phyloP scores from a whole-genome alignment of 2,329 filamentous ascomycete species.

The Pseudogymnoascus sp. region DNA sequence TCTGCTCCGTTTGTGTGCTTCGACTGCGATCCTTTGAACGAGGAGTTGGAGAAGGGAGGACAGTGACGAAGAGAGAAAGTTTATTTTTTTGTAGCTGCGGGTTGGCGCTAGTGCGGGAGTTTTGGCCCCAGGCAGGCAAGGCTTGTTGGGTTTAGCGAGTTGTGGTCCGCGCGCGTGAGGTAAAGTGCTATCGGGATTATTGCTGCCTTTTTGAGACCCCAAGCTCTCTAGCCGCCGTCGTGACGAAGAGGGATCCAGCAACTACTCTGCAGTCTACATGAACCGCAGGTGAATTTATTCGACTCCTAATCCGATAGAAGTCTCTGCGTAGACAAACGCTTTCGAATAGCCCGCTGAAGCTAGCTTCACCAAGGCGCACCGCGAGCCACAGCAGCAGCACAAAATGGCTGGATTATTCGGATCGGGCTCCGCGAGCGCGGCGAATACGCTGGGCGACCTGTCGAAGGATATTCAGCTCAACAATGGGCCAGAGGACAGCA shows the following conservation, averaged over 20 bases:
- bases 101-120: not conserved
- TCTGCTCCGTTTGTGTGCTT: constrained; percentile 86
- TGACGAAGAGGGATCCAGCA: not conserved
- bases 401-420: constrained; percentile 60
- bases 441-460: constrained; percentile 79
- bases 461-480: constrained; percentile 77
- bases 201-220: not conserved
- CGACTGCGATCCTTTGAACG: constrained; percentile 99
- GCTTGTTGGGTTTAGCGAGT: not conserved
- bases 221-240: not conserved
- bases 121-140: constrained; percentile 8
- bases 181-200: constrained; percentile 3
- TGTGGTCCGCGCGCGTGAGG: not conserved
- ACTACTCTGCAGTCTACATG: not conserved
- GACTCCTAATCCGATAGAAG: not conserved
- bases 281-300: not conserved
- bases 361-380: not conserved
- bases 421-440: constrained; percentile 36
- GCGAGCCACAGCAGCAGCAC: constrained; percentile 9
- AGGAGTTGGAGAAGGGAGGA: constrained; percentile 58
- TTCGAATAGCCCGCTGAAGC: not conserved
- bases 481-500: constrained; percentile 76
- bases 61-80: constrained; percentile 14
- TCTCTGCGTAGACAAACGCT: not conserved
- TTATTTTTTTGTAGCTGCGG: constrained; percentile 8